These are phyloP conservation scores for Ceratonia siliqua DNA, from an alignment of 306 rosid genomes.

Conservation along the genomic window DNA sequence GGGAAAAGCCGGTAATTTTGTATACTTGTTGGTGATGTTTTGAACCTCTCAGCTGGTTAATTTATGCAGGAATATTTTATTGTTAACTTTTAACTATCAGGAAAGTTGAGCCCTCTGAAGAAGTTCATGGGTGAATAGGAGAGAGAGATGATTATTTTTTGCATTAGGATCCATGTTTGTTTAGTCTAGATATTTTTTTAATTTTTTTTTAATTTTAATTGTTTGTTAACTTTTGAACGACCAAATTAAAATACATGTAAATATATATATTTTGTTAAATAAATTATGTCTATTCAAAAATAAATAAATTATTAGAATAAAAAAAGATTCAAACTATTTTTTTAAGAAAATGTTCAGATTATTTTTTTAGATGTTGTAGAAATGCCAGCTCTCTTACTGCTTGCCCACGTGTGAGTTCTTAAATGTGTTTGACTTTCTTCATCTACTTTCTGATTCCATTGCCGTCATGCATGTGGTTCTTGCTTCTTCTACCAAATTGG, in stretches of 20 bases:
- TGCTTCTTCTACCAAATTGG: constrained; percentile 47
- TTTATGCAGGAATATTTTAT: no score
- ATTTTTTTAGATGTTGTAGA: neutral
- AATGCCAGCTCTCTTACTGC: constrained; percentile 52
- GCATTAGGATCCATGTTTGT: no score
- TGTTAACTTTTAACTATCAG: neutral
- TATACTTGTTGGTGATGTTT: constrained; percentile 31
- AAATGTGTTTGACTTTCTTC: constrained; percentile 80
- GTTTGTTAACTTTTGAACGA: no score
- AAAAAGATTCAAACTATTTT: no score
- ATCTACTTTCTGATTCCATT: constrained; percentile 55
- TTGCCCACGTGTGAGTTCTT: constrained; percentile 78
- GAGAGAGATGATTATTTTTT: no score
- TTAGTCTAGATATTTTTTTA: no score
- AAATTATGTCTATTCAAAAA: no score
- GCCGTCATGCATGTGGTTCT: constrained; percentile 69
- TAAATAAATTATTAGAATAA: no score
- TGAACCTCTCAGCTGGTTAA: constrained; percentile 24
- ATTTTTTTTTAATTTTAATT: no score
- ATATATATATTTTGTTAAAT: no score
- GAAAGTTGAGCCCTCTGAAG: constrained; percentile 35
- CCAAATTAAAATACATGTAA: no score
- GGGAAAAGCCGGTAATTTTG: constrained; percentile 24
- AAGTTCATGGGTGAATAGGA: no score
- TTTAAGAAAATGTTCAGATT: neutral